Base-by-base conservation (phyloP, 169 alveolate genomes). In the Plasmodium relictum region DNA sequence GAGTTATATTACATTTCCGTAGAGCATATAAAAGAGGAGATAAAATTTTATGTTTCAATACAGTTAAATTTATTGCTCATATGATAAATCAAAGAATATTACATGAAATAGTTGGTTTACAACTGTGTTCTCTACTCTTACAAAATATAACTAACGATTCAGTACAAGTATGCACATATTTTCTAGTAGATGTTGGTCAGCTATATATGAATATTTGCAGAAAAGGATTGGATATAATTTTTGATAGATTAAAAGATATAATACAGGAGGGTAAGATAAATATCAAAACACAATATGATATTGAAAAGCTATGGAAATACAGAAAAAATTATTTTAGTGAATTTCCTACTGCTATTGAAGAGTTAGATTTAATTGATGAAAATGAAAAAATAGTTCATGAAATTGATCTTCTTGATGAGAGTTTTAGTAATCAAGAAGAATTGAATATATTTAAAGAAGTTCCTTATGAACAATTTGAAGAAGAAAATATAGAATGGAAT, bases 381-480 rank as follows among this genome's bases (percentile, higher is more conserved):
- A 99, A 97, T 48, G 99, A 98, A 93, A 96, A 97, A 88, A 97
- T 98, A 12, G 98, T 99, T 18, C 99, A 99, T 90, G 98, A 98
- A 89, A 93, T 98, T 37, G 98, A 96, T 61, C 73, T 96, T 37
- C 93, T 98, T 48, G 99, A 97, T 74, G 99, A 97, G 37, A 95
- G 92, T 66, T 85, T 98, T 12, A 97, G 97, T 54, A 97, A 98
- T 5, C 98, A 99, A 86, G 99, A 98, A 65, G 94, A 95, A 62
- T 93, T 97, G 66, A 98, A 97, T 83, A 92, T 98, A 88, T 97
- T 98, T 93, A 94, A 95, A 89, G 96, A 97, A 65, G 97, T 94
- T 63, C 98, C 97, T 50, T 96, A 97, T 3, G 96, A 93, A 56
- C 94, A 96, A 73, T 98, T 95, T 93, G 98, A 94, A 68, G 89